phyloP scores from a whole-genome alignment of 768 basidiomycete species.

The Termitomyces sp. region DNA sequence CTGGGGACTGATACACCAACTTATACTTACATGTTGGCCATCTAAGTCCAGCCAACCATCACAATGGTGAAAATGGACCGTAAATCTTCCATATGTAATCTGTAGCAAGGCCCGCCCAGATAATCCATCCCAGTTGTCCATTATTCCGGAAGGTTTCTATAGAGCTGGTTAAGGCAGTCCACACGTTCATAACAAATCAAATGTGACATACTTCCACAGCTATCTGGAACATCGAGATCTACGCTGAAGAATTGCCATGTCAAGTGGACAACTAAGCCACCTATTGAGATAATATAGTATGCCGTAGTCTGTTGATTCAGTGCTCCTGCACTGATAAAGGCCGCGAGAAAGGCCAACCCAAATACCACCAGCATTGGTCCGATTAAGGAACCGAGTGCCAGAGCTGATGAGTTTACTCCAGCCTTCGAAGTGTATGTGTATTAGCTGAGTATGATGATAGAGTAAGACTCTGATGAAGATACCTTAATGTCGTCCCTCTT shows the following conservation, averaged over 20 bases:
- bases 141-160: neutral
- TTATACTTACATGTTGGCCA: too few species aligned
- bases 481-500: neutral
- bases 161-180: neutral
- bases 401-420: conserved; percentile 54
- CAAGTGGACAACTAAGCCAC: conserved; percentile 1
- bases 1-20: too few species aligned
- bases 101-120: neutral
- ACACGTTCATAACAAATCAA: neutral
- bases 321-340: conserved; percentile 33
- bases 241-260: conserved; percentile 3
- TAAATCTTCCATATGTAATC: neutral
- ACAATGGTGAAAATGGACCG: neutral
- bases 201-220: neutral
- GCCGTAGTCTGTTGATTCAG: conserved; percentile 34
- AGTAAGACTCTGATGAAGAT: neutral
- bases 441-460: neutral
- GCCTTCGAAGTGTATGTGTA: conserved; percentile 20
- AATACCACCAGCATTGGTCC: conserved; percentile 40
- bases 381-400: conserved; percentile 45
- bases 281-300: conserved; percentile 27
- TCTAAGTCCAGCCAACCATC: neutral
- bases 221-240: neutral
- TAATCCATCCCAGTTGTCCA: neutral
- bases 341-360: conserved; percentile 35